Evolutionary conservation across 1,284 basidiomycete genomes (phyloP).

Genomic region (Xerocomus nothofagi): DNA sequence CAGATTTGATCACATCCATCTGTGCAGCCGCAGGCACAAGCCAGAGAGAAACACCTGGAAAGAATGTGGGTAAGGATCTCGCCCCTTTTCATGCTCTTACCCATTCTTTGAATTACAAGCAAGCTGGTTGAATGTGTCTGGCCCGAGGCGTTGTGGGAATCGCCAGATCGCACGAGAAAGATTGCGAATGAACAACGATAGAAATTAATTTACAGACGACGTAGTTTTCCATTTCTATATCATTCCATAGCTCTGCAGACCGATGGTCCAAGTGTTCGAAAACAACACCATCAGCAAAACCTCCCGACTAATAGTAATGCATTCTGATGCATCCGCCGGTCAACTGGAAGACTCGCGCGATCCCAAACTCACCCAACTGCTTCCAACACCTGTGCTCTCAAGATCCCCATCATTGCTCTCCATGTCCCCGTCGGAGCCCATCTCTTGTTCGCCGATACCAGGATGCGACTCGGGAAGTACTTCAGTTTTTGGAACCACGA

Average conservation of each 20-base stretch:
- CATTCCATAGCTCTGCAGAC: not conserved
- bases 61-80: conserved; percentile 2
- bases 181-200: not conserved
- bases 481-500: not conserved
- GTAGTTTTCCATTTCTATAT: not conserved
- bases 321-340: conserved; percentile 1
- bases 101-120: conserved; percentile 14
- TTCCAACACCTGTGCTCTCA: conserved; percentile 41
- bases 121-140: not conserved
- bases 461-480: conserved; percentile 6
- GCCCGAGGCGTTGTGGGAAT: not conserved
- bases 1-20: conserved; percentile 39
- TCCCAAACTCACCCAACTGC: conserved; percentile 68
- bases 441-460: conserved; percentile 33
- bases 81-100: conserved; percentile 13
- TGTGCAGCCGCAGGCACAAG: conserved; percentile 51
- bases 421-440: conserved; percentile 62
- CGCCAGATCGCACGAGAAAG: not conserved
- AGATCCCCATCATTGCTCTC: conserved; percentile 60
- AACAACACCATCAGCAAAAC: not conserved
- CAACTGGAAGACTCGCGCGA: conserved; percentile 24
- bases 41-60: conserved; percentile 58
- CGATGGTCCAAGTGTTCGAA: not conserved
- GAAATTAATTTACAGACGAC: conserved; percentile 19
- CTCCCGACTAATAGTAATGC: not conserved